A percentile compares a stretch with the other conserved stretches of the same genome.
Evolutionary conservation across 345 rosid species (phyloP).

Genomic region (Lagerstroemia speciosa): DNA sequence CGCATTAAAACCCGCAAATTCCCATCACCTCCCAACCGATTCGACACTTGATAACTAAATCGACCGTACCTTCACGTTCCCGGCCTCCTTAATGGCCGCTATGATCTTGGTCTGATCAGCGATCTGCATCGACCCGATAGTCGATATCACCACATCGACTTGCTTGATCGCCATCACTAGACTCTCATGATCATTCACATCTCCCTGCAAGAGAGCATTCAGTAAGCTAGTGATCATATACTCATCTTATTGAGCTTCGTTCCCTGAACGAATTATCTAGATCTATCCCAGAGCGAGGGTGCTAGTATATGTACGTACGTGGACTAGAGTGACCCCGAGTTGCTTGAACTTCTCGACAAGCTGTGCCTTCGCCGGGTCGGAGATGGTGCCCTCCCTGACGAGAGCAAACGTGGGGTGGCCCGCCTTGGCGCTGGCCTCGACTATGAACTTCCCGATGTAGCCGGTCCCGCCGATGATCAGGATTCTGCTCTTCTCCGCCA

Average conservation of each 20-base stretch:
- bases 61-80: constrained; percentile 73
- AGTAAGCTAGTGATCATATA: too few species aligned
- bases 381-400: constrained; percentile 39
- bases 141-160: constrained; percentile 75
- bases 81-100: constrained; percentile 79
- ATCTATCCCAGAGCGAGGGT: too few species aligned
- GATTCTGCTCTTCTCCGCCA: constrained; percentile 64
- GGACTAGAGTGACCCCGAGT: constrained; percentile 45
- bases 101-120: constrained; percentile 71
- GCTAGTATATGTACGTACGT: constrained; percentile 23
- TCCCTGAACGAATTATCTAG: too few species aligned
- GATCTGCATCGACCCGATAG: constrained; percentile 39
- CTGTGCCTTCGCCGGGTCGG: constrained; percentile 51
- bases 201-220: constrained; percentile 33
- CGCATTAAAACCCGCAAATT: too few species aligned
- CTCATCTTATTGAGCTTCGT: too few species aligned
- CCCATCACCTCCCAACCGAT: too few species aligned
- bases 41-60: too few species aligned
- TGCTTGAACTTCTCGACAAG: constrained; percentile 39
- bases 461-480: constrained; percentile 71
- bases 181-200: constrained; percentile 53
- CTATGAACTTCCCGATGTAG: constrained; percentile 58
- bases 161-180: constrained; percentile 62
- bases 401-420: constrained; percentile 58
- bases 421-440: constrained; percentile 49